Conservation (phyloP, 2,329 filamentous ascomycete genomes). For the Myriosclerotinia duriaeana region DNA sequence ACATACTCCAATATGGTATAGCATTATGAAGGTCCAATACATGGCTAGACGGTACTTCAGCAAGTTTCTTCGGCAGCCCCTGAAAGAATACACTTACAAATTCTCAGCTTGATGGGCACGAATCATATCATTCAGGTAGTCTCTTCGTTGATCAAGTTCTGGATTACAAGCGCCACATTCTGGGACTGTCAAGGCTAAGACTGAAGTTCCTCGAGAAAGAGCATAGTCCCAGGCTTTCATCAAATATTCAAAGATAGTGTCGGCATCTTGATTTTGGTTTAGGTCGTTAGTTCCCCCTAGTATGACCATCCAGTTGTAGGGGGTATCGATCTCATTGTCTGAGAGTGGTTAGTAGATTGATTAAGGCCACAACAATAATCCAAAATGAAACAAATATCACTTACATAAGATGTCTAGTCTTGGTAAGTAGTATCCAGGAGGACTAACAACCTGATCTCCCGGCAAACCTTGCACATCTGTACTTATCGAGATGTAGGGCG, state of each 20-base stretch:
- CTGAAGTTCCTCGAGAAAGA: slow-evolving; percentile 51
- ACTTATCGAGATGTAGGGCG: slow-evolving; percentile 46
- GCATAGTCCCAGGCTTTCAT: slow-evolving; percentile 52
- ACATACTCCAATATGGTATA: slow-evolving; percentile 55
- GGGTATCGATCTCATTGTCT: slow-evolving; percentile 29
- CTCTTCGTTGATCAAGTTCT: slow-evolving; percentile 43
- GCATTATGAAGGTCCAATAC: slow-evolving; percentile 56
- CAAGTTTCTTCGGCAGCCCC: not conserved
- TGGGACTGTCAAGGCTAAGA: slow-evolving; percentile 63
- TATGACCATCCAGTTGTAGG: slow-evolving; percentile 59
- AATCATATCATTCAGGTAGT: slow-evolving; percentile 55
- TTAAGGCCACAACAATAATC: not conserved
- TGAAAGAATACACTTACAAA: slow-evolving; percentile 52
- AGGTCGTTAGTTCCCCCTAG: slow-evolving; percentile 67
- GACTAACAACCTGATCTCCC: slow-evolving; percentile 51
- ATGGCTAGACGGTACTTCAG: slow-evolving; percentile 45
- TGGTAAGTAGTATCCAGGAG: slow-evolving; percentile 36
- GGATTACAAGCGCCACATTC: slow-evolving; percentile 45
- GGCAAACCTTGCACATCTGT: slow-evolving; percentile 50
- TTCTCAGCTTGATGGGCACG: slow-evolving; percentile 48
- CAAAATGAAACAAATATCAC: slow-evolving; percentile 26
- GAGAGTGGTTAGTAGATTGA: not conserved
- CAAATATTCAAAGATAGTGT: slow-evolving; percentile 51
- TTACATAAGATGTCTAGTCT: slow-evolving; percentile 42
- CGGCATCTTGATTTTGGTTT: slow-evolving; percentile 42